Evolutionary conservation across 208 protist species (phyloP).

Genomic region (Wallacemonas sp.): DNA sequence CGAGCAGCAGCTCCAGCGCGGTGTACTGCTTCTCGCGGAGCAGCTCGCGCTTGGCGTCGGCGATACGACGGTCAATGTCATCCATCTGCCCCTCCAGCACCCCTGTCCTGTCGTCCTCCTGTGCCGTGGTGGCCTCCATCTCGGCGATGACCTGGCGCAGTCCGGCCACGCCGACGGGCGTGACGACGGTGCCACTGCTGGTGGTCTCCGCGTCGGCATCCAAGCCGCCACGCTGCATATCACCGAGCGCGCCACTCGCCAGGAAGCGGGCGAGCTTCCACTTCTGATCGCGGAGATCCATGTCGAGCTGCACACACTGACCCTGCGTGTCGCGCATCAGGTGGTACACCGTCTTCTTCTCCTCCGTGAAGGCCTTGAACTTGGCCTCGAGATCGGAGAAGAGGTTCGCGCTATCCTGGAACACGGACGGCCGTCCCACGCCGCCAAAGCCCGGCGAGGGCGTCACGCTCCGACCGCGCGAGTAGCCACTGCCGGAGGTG

Average conservation of each 20-base stretch:
- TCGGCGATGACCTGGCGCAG: slow-evolving; percentile 56
- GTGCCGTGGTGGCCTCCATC: slow-evolving; percentile 39
- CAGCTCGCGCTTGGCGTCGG: slow-evolving; percentile 41
- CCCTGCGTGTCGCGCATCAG: slow-evolving; percentile 71
- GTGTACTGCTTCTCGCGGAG: slow-evolving; percentile 59
- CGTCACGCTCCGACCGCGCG: slow-evolving; percentile 8
- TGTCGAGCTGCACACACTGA: slow-evolving; percentile 53
- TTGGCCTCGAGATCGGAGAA: slow-evolving; percentile 60
- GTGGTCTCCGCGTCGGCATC: slow-evolving; percentile 13
- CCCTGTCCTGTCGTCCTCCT: slow-evolving; percentile 39
- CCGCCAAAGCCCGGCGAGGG: slow-evolving; percentile 2
- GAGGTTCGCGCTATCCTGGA: slow-evolving; percentile 20
- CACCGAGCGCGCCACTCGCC: slow-evolving; percentile 38
- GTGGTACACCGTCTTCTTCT: slow-evolving; percentile 74
- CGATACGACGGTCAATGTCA: slow-evolving; percentile 52
- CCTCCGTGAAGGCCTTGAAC: slow-evolving; percentile 52
- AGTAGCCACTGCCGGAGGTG: slow-evolving; percentile 5
- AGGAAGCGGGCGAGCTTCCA: slow-evolving; percentile 77
- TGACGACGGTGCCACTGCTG: slow-evolving; percentile 17
- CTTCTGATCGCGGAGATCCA: slow-evolving; percentile 65
- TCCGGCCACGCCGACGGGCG: slow-evolving; percentile 65
- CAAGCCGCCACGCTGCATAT: slow-evolving; percentile 23
- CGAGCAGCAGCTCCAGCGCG: slow-evolving; percentile 69
- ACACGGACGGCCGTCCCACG: slow-evolving; percentile 15
- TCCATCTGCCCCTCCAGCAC: slow-evolving; percentile 48